Percentiles rank a stretch among this genome's conserved stretches.
Conservation (phyloP, 2,329 filamentous ascomycete species). For the Aspergillus sp. region DNA sequence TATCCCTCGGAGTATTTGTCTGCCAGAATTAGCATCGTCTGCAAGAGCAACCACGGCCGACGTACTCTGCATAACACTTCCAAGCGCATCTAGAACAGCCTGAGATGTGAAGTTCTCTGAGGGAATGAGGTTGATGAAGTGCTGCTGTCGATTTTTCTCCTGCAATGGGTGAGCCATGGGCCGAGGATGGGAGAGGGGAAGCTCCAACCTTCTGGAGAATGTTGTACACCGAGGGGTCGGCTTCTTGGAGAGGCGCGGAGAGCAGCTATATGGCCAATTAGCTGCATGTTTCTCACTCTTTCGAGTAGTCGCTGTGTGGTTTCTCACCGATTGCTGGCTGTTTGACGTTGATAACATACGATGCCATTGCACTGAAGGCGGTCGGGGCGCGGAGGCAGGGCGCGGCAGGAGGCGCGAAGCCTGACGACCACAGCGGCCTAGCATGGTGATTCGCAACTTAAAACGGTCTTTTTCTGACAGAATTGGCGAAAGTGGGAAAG, state of each 20-base stretch:
- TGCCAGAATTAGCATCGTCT: conserved; percentile 40
- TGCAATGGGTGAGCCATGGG: conserved; percentile 39
- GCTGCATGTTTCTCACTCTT: neutral
- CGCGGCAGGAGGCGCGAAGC: conserved; percentile 33
- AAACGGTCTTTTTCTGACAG: conserved; percentile 24
- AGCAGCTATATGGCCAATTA: conserved; percentile 62
- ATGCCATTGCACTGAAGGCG: conserved; percentile 27
- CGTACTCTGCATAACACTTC: conserved; percentile 92
- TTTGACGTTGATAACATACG: conserved; percentile 41
- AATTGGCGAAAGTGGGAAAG: conserved; percentile 10
- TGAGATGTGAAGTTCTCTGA: conserved; percentile 96
- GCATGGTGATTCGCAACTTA: conserved; percentile 23
- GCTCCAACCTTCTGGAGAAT: conserved; percentile 81
- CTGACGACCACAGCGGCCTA: conserved; percentile 38
- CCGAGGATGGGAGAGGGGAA: neutral
- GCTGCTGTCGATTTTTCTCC: conserved; percentile 95
- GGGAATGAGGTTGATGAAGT: conserved; percentile 96
- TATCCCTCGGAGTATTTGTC: conserved; percentile 99
- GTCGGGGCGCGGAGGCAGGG: conserved; percentile 23
- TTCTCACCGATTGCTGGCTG: conserved; percentile 41
- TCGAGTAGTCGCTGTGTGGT: neutral
- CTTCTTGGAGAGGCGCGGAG: conserved; percentile 73
- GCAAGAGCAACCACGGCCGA: conserved; percentile 16
- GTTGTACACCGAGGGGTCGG: conserved; percentile 81
- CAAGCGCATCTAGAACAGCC: conserved; percentile 84